phyloP scores from a whole-genome alignment of 495 filamentous ascomycete species.

The Beverwykella pulmonaria region DNA sequence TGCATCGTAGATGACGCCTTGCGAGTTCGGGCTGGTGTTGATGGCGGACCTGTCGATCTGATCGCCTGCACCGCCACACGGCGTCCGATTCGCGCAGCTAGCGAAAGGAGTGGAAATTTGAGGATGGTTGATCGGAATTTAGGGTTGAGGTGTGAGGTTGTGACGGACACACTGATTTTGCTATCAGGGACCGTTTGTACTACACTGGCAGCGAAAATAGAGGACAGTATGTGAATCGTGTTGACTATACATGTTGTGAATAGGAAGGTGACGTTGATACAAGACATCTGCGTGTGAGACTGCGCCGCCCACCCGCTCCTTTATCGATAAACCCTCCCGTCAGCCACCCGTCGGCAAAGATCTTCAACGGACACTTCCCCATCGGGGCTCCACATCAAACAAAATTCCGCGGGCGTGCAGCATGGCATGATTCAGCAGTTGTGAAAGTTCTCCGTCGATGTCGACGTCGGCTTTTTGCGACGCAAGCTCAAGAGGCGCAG shows the following conservation, averaged over 20 bases:
- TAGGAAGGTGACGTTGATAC: neutral
- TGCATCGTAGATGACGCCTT: neutral
- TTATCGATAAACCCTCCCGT: neutral
- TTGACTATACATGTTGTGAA: neutral
- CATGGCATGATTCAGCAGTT: neutral
- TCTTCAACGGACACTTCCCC: neutral
- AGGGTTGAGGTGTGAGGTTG: no score
- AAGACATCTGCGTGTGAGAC: neutral
- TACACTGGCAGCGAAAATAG: no score
- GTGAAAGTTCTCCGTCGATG: neutral
- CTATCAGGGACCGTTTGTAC: no score
- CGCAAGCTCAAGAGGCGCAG: neutral
- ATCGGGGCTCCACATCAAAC: neutral
- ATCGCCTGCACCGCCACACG: neutral
- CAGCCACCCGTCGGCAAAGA: neutral
- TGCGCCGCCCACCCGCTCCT: neutral
- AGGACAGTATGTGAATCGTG: no score
- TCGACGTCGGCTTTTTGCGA: neutral
- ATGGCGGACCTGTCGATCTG: neutral
- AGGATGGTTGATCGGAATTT: neutral
- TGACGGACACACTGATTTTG: no score
- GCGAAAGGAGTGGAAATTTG: neutral
- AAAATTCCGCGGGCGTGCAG: no score
- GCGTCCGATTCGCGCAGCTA: neutral
- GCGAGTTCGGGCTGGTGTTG: neutral